Evolutionary conservation across 345 rosid species (phyloP), one percentile per base, ranked within the genome.

Genomic region (Eutrema heterophyllum): DNA sequence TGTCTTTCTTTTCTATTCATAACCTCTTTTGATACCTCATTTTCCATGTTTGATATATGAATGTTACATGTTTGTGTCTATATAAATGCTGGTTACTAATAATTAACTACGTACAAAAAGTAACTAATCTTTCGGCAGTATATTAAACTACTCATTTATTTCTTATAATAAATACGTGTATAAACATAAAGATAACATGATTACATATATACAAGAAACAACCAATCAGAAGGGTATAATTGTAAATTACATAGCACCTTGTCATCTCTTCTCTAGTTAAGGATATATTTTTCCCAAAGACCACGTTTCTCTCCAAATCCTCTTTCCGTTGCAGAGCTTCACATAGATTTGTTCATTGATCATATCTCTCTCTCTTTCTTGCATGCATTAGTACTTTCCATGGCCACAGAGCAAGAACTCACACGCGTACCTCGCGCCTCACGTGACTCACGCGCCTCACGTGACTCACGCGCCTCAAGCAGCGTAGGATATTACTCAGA

Each of bases 371-470:
- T 32, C 33, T 14, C 48, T 65, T 53, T 78, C 6, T 71, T 75
- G 70, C 79, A 75, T 68, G 74, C 56, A 13, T 21, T 41, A 21
- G 18, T 44, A 35, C 64, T 70, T 33, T 11, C 68, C 36, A 81
- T 84, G 86, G 86, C 88, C 0, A 69, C 68, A 2, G 83, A 80
- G 16, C 80, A 44, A 11, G 80, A 82, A 5, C 16, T 39, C 66
- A 66, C 83, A 35, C 79, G 83, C 43, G 78, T 75, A 24, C 7
- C 64, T 1, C 80, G 51, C 71, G 27, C 38, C 62, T 63, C 84
- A 55, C 77, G 83, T 27, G 64, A n/a, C 51, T 73, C 77, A 74
- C 61, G 61, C 15, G 80, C 71, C 36, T 38, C 74, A 5, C n/a
- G 83, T 27, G 64, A n/a, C 51, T 73, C 77, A 74, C 61, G 61